Percentiles rank a stretch among this genome's conserved stretches.
These are phyloP conservation scores for Metschnikowia amazonensis DNA, from an alignment of 805 yeast species.

Conservation along the genomic window DNA sequence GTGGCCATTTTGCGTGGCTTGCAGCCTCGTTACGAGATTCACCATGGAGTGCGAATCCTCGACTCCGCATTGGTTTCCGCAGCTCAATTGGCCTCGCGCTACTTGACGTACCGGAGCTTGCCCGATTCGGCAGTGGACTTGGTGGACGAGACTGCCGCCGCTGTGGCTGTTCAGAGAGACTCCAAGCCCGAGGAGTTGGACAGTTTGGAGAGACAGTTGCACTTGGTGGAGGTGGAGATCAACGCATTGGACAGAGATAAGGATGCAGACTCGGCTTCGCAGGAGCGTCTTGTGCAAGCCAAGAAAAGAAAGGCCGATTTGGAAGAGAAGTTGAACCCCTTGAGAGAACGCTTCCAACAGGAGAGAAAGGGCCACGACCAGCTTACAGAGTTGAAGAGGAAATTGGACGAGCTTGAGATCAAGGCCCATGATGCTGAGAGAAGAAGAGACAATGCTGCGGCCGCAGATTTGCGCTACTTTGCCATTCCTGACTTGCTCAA, in stretches of 20 bases:
- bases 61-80: constrained; percentile 94
- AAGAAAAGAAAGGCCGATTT: constrained; percentile 73
- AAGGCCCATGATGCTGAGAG: constrained; percentile 97
- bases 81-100: constrained; percentile 90
- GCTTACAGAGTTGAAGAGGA: constrained; percentile 82
- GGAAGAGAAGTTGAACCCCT: constrained; percentile 80
- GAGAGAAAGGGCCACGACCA: constrained; percentile 92
- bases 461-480: constrained; percentile 94
- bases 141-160: constrained; percentile 92
- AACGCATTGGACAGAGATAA: constrained; percentile 95
- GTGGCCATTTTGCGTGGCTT: constrained; percentile 95
- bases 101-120: constrained; percentile 88
- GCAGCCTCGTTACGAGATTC: constrained; percentile 92
- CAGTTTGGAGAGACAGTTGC: constrained; percentile 86
- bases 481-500: constrained; percentile 91
- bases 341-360: constrained; percentile 77
- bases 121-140: constrained; percentile 97
- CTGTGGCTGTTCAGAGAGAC: constrained; percentile 97
- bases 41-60: constrained; percentile 94
- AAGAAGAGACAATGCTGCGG: constrained; percentile 89
- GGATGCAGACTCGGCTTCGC: constrained; percentile 77
- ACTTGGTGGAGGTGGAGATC: constrained; percentile 90
- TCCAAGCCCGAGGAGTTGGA: constrained; percentile 97
- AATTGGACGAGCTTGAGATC: constrained; percentile 85
- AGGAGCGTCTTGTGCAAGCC: constrained; percentile 80